phyloP scores from a whole-genome alignment of 805 yeast species.

The Komagataella mondaviorum region DNA sequence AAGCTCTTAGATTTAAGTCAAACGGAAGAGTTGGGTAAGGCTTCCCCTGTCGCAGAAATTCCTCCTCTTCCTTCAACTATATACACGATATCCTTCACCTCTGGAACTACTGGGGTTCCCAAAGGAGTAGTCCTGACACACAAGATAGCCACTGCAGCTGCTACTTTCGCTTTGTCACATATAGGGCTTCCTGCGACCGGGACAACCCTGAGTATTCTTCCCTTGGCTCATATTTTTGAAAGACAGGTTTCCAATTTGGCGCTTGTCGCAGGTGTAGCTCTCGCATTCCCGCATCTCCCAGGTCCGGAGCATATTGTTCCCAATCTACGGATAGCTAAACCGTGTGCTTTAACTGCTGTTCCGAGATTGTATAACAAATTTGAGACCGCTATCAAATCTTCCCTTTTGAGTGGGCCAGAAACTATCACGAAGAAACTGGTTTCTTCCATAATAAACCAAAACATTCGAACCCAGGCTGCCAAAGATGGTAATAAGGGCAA shows the following conservation, averaged over 20 bases:
- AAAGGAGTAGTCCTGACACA: conserved; percentile 66
- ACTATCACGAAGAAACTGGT: conserved; percentile 1
- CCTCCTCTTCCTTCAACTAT: conserved; percentile 14
- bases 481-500: conserved; percentile 6
- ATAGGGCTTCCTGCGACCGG: background rate
- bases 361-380: conserved; percentile 53
- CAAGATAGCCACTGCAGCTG: conserved; percentile 29
- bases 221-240: conserved; percentile 8
- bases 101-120: conserved; percentile 72
- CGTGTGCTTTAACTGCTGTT: conserved; percentile 40
- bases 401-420: conserved; percentile 13
- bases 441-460: conserved; percentile 2
- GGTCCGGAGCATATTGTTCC: conserved; percentile 40
- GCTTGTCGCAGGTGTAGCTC: conserved; percentile 2
- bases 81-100: conserved; percentile 33
- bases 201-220: conserved; percentile 4
- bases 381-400: conserved; percentile 45
- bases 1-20: conserved; percentile 23
- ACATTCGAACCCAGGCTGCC: conserved; percentile 4
- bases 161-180: conserved; percentile 9
- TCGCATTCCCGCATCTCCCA: conserved; percentile 41
- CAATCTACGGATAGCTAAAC: conserved; percentile 41
- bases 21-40: conserved; percentile 24
- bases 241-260: conserved; percentile 5
- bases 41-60: conserved; percentile 32